A percentile compares a stretch with the other conserved stretches of the same genome.
These are phyloP conservation scores for Teratosphaeria nubilosa DNA, from an alignment of 2,329 filamentous ascomycete species.

Conservation along the genomic window DNA sequence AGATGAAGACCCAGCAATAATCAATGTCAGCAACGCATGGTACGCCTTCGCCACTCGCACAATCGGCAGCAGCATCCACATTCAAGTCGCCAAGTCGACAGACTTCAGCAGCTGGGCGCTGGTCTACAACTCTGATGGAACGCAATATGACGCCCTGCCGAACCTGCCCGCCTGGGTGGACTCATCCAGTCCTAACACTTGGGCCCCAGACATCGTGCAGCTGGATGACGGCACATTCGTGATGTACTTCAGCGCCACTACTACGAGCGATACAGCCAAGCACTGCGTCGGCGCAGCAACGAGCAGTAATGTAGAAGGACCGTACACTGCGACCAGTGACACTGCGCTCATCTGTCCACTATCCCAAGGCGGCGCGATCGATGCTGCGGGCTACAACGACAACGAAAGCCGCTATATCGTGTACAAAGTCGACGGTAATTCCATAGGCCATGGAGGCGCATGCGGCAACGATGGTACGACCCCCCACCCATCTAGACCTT, in stretches of 20 bases:
- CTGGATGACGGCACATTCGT: constrained; percentile 26
- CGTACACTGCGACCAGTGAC: constrained; percentile 13
- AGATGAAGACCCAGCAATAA: constrained; percentile 39
- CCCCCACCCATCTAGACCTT: not conserved
- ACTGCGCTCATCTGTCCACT: constrained; percentile 19
- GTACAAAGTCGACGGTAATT: constrained; percentile 24
- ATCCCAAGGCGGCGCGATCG: constrained; percentile 21
- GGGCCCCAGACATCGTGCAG: constrained; percentile 51
- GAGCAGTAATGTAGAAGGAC: constrained; percentile 14
- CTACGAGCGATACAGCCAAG: constrained; percentile 12
- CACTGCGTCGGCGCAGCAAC: constrained; percentile 24
- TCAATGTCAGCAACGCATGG: constrained; percentile 42
- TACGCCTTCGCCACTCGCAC: constrained; percentile 44
- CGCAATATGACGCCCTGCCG: constrained; percentile 45
- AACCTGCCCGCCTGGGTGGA: constrained; percentile 41
- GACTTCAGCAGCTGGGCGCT: constrained; percentile 41
- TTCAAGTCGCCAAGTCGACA: constrained; percentile 45
- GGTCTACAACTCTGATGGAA: constrained; percentile 31
- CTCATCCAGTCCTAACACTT: constrained; percentile 42
- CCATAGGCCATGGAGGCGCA: constrained; percentile 17
- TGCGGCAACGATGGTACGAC: constrained; percentile 16
- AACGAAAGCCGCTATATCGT: constrained; percentile 19
- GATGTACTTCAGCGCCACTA: constrained; percentile 24
- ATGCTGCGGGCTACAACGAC: constrained; percentile 20
- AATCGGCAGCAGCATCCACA: constrained; percentile 36